phyloP scores from a whole-genome alignment of 1,284 basidiomycete species.

The Marasmius tenuissimus region DNA sequence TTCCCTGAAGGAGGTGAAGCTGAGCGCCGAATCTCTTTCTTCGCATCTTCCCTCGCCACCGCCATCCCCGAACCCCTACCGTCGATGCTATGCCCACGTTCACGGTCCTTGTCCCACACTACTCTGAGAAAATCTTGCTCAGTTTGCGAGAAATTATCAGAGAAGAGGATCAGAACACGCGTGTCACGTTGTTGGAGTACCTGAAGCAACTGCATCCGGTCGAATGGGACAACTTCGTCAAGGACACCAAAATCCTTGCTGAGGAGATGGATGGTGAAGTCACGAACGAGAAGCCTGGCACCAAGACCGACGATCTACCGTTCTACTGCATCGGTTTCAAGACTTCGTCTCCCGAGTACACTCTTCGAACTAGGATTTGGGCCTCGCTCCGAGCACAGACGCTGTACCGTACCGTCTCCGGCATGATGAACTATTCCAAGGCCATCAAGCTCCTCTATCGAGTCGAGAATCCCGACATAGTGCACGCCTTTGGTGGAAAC shows the following conservation, averaged over 20 bases:
- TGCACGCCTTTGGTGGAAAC: slow-evolving; percentile 95
- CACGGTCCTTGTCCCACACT: slow-evolving; percentile 94
- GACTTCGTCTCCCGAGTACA: slow-evolving; percentile 98
- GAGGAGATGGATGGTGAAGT: slow-evolving; percentile 84
- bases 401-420: slow-evolving; percentile 99
- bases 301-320: slow-evolving; percentile 90
- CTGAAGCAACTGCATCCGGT: slow-evolving; percentile 99
- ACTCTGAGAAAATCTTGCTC: slow-evolving; percentile 94
- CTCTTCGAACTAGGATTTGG: slow-evolving; percentile 98
- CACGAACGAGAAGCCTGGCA: slow-evolving; percentile 68
- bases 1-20: slow-evolving; percentile 95
- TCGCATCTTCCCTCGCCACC: slow-evolving; percentile 92
- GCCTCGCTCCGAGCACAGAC: slow-evolving; percentile 98
- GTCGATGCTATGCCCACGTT: slow-evolving; percentile 98
- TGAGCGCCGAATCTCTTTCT: slow-evolving; percentile 95
- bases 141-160: slow-evolving; percentile 95
- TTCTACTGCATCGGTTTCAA: slow-evolving; percentile 99
- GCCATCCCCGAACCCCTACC: slow-evolving; percentile 91
- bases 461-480: slow-evolving; percentile 99
- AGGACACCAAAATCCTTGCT: slow-evolving; percentile 98
- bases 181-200: slow-evolving; percentile 94
- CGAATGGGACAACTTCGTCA: slow-evolving; percentile 99
- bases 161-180: slow-evolving; percentile 95
- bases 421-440: slow-evolving; percentile 99
- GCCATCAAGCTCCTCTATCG: slow-evolving; percentile 99